Evolutionary conservation across 805 yeast genomes (phyloP), one percentile per base, ranked within the genome.

Genomic region (Candida pseudofarinosa): DNA sequence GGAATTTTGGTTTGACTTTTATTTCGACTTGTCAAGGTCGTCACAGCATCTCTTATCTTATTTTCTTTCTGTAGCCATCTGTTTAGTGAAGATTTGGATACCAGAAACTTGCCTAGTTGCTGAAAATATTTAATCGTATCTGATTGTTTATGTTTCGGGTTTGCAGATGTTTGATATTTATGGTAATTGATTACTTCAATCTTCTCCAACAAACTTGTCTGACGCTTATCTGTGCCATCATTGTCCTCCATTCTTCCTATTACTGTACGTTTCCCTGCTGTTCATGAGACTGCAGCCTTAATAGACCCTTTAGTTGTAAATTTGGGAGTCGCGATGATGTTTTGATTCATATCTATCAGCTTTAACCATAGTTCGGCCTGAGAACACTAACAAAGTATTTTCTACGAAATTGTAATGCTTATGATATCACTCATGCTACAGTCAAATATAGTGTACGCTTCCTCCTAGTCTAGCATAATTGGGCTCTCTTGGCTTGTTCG

Each of bases 171-270:
- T 31, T 52, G 55, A 35, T 49, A 50, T 30, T 43, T 48, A 41
- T 58, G 59, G 40, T 55, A 59, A 38, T 52, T 49, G 13, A 57
- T n/a, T 16, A 50, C 48, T 33, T 48, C 46, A 8, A 39, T 36
- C 38, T 46, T 51, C 16, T 54, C 55, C 5, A 15, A 32, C 16
- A 37, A 20, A 20, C 44, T 50, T 7, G 52, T 42, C 39, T 49
- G 46, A 6, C 32, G 23, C 20, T 23, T 23, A 7, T 6, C 28
- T 23, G 28, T 23, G 28, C 10, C 28, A 23, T 28, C 31, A 4
- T 14, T 15, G 15, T 19, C 26, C 30, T 20, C 16, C 26, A 18
- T 18, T 15, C 17, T 19, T 19, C 17, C 23, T n/a, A 15, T 13
- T 23, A 38, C 31, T 38, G n/a, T 37, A 13, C 15, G 15, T 19